These are phyloP conservation scores for Tremella yokohamensis DNA, from an alignment of 768 basidiomycete species.

Conservation along the genomic window DNA sequence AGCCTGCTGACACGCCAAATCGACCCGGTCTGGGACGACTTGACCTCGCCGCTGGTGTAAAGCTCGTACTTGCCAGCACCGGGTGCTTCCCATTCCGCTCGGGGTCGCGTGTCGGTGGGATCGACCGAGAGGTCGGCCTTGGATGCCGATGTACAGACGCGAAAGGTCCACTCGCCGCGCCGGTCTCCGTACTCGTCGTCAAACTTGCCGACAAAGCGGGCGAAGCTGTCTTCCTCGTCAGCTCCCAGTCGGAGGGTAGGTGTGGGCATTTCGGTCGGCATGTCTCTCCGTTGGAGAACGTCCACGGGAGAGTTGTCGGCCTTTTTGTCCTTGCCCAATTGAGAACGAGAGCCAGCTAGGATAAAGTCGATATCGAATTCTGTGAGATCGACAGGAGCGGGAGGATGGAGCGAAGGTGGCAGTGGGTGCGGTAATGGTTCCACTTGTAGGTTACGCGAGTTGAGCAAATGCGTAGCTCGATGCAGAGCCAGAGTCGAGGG, in stretches of 20 bases:
- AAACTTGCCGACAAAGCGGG: constrained; percentile 51
- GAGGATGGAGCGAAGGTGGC: constrained; percentile 49
- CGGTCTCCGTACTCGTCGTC: constrained; percentile 52
- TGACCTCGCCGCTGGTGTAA: constrained; percentile 39
- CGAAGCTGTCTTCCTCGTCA: constrained; percentile 51
- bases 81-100: constrained; percentile 44
- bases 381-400: constrained; percentile 48
- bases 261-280: constrained; percentile 17
- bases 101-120: constrained; percentile 18
- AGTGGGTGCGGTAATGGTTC: constrained; percentile 50
- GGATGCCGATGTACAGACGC: constrained; percentile 24
- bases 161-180: constrained; percentile 51
- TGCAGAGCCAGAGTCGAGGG: constrained; percentile 49
- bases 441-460: constrained; percentile 41
- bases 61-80: constrained; percentile 47
- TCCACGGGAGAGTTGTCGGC: constrained; percentile 24
- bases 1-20: constrained; percentile 34
- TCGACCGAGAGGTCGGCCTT: constrained; percentile 7
- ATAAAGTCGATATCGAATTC: constrained; percentile 54
- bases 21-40: constrained; percentile 29
- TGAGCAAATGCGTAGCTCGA: constrained; percentile 48
- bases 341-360: constrained; percentile 46
- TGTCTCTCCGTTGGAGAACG: neutral
- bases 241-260: constrained; percentile 38
- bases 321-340: constrained; percentile 32